Evolutionary conservation across 345 rosid genomes (phyloP).

Genomic region (Euclidium syriacum): DNA sequence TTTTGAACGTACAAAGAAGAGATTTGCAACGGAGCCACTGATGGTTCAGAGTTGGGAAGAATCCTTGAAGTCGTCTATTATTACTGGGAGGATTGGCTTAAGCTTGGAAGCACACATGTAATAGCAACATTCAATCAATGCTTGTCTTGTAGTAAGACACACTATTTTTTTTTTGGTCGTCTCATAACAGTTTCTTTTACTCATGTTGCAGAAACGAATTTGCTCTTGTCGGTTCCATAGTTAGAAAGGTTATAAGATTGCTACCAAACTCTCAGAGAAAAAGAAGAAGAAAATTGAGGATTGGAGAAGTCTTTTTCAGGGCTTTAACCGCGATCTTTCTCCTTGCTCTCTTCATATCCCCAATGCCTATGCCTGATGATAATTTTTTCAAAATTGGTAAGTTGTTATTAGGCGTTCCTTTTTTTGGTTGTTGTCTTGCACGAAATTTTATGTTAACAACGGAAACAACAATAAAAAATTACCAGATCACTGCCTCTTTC

Average conservation of each 20-base stretch:
- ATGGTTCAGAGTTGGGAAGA: neutral
- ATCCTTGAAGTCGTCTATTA: neutral
- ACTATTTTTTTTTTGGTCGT: neutral
- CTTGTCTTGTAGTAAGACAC: neutral
- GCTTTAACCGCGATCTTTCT: neutral
- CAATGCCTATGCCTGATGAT: neutral
- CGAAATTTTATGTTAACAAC: neutral
- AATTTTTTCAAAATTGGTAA: neutral
- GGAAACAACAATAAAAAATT: no score
- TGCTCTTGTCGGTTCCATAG: constrained; percentile 8
- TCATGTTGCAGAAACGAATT: constrained; percentile 7
- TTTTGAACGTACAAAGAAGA: neutral
- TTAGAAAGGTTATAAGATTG: neutral
- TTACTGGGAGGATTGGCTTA: neutral
- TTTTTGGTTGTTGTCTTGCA: neutral
- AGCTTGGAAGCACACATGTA: neutral
- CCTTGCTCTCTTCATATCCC: neutral
- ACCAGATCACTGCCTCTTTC: no score
- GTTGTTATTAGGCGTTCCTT: neutral
- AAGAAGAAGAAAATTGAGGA: constrained; percentile 2
- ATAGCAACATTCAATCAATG: neutral
- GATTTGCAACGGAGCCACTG: neutral
- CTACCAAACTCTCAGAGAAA: neutral
- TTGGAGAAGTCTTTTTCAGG: neutral
- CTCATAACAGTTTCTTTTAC: neutral